phyloP scores from a whole-genome alignment of 306 rosid species.

The Cicer pinnatifidum region DNA sequence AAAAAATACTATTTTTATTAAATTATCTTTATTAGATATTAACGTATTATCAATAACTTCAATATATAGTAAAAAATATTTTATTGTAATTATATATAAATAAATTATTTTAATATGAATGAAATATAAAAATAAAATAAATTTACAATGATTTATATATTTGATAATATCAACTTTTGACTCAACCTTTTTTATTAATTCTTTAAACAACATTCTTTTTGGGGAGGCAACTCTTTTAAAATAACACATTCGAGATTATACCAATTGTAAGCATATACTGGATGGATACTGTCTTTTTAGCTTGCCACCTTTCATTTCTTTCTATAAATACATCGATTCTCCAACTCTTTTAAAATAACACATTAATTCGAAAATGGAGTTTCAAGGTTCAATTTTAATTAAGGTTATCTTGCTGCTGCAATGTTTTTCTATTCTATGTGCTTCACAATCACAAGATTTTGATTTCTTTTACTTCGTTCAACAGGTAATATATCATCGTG shows the following conservation, averaged over 20 bases:
- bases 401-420: slow-evolving; percentile 55
- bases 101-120: too few species aligned
- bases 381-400: slow-evolving; percentile 43
- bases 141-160: too few species aligned
- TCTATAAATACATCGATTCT: slow-evolving; percentile 44
- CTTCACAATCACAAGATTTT: slow-evolving; percentile 59
- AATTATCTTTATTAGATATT: too few species aligned
- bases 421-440: slow-evolving; percentile 48
- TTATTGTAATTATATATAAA: too few species aligned
- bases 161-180: too few species aligned
- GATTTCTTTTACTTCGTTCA: slow-evolving; percentile 90
- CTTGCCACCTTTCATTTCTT: slow-evolving; percentile 1
- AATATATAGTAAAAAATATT: too few species aligned
- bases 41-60: too few species aligned
- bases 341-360: neutral
- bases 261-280: neutral
- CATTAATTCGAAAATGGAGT: slow-evolving; percentile 46
- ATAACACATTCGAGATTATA: neutral
- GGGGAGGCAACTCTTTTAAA: neutral
- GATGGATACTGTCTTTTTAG: neutral
- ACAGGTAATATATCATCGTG: slow-evolving; percentile 53
- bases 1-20: too few species aligned
- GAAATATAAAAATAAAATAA: too few species aligned
- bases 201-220: too few species aligned
- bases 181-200: too few species aligned